These are phyloP conservation scores for Coprinopsis sp. DNA, from an alignment of 768 basidiomycete genomes.

Conservation along the genomic window DNA sequence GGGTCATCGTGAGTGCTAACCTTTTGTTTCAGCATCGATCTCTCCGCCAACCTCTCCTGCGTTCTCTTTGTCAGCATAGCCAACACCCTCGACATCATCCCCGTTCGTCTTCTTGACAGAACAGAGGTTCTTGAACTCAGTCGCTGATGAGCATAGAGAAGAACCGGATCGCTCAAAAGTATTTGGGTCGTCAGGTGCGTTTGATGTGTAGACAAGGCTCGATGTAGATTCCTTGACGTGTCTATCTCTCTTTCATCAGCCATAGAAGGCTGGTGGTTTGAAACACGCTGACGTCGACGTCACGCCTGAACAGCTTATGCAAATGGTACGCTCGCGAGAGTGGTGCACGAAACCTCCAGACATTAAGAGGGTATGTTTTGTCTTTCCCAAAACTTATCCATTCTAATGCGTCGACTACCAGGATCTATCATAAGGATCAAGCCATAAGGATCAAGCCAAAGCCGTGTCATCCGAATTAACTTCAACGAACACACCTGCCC, in stretches of 20 bases:
- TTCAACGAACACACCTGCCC: constrained; percentile 8
- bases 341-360: constrained; percentile 94
- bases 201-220: neutral
- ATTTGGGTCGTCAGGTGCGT: constrained; percentile 71
- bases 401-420: neutral
- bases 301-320: constrained; percentile 69
- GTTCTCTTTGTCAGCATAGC: constrained; percentile 98
- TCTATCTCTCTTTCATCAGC: constrained; percentile 61
- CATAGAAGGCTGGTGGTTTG: constrained; percentile 85
- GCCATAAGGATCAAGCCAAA: constrained; percentile 69
- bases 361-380: constrained; percentile 92
- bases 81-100: constrained; percentile 90
- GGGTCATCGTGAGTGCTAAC: neutral
- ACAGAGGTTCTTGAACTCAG: constrained; percentile 97
- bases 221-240: neutral
- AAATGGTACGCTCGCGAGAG: constrained; percentile 98
- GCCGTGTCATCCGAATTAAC: constrained; percentile 22
- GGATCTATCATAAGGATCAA: constrained; percentile 97
- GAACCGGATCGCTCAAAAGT: constrained; percentile 78
- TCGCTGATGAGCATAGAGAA: constrained; percentile 96
- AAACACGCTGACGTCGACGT: constrained; percentile 79
- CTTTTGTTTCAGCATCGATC: constrained; percentile 71
- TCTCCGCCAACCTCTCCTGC: constrained; percentile 91
- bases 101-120: constrained; percentile 87
- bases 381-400: neutral